Evolutionary conservation across 441 rosid genomes (phyloP).

Genomic region (Gossypium davidsonii): DNA sequence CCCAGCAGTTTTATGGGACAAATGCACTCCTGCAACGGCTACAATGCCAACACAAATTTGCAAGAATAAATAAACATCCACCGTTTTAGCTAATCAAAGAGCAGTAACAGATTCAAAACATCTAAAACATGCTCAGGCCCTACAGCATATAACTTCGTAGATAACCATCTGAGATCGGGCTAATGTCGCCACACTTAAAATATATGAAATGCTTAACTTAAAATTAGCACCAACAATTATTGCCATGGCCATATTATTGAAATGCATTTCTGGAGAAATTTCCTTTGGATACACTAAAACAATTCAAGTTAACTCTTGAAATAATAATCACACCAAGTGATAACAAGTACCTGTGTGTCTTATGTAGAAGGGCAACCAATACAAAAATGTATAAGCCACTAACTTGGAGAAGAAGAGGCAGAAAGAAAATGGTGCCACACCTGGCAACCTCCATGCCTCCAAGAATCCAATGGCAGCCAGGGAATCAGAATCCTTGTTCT

Average conservation of each 20-base stretch:
- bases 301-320: not conserved
- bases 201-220: not conserved
- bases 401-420: slow-evolving; percentile 88
- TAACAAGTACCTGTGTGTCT: slow-evolving; percentile 71
- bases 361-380: slow-evolving; percentile 88
- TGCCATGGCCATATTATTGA: not conserved
- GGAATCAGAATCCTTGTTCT: slow-evolving; percentile 26
- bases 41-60: slow-evolving; percentile 19
- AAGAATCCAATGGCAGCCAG: slow-evolving; percentile 59
- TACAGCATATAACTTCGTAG: not conserved
- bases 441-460: slow-evolving; percentile 87
- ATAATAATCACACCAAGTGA: not conserved
- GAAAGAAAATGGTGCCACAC: slow-evolving; percentile 72
- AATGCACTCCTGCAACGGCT: slow-evolving; percentile 80
- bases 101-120: not conserved
- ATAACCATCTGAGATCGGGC: not conserved
- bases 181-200: not conserved
- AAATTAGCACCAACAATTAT: not conserved
- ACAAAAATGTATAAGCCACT: slow-evolving; percentile 85
- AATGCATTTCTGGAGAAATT: not conserved
- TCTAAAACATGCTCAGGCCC: not conserved
- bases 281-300: not conserved
- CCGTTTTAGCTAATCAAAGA: not conserved
- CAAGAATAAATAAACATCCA: slow-evolving; percentile 7
- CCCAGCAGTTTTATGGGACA: slow-evolving; percentile 81